Conservation (phyloP, 352 stramenopile species). For the Globisporangium nunn region DNA sequence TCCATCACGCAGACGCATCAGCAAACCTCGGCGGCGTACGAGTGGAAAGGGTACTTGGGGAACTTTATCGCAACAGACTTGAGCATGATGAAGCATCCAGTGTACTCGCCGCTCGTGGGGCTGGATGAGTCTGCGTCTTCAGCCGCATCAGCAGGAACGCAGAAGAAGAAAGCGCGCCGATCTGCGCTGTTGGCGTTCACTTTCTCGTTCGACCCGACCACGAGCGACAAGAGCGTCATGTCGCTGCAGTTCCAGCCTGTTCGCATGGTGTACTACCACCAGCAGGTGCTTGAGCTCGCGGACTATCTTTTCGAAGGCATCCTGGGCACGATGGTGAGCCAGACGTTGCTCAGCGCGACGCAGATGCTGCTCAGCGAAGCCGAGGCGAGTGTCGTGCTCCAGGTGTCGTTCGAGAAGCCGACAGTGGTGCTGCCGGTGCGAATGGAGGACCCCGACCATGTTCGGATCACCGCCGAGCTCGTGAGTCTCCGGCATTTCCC, state of each 20-base stretch:
- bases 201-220: constrained; percentile 15
- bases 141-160: neutral
- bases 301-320: constrained; percentile 83
- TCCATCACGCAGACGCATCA: neutral
- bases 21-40: constrained; percentile 4
- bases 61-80: constrained; percentile 74
- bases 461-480: constrained; percentile 46
- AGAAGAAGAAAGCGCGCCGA: constrained; percentile 2
- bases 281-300: constrained; percentile 76
- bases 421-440: constrained; percentile 60
- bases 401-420: constrained; percentile 49
- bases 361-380: constrained; percentile 64
- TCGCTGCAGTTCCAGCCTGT: constrained; percentile 52
- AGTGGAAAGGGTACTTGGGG: constrained; percentile 37
- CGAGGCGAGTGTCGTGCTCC: constrained; percentile 42
- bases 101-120: constrained; percentile 64
- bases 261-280: constrained; percentile 78
- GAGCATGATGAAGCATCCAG: constrained; percentile 54
- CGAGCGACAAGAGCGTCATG: constrained; percentile 36
- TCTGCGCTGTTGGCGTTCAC: constrained; percentile 26
- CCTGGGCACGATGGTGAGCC: constrained; percentile 57
- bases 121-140: constrained; percentile 25
- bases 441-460: constrained; percentile 42
- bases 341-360: constrained; percentile 64
- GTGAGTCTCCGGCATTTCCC: constrained; percentile 59